Evolutionary conservation across 2,329 filamentous ascomycete genomes (phyloP), one percentile per base, ranked within the genome.

Genomic region (Colletotrichum echinochloae): DNA sequence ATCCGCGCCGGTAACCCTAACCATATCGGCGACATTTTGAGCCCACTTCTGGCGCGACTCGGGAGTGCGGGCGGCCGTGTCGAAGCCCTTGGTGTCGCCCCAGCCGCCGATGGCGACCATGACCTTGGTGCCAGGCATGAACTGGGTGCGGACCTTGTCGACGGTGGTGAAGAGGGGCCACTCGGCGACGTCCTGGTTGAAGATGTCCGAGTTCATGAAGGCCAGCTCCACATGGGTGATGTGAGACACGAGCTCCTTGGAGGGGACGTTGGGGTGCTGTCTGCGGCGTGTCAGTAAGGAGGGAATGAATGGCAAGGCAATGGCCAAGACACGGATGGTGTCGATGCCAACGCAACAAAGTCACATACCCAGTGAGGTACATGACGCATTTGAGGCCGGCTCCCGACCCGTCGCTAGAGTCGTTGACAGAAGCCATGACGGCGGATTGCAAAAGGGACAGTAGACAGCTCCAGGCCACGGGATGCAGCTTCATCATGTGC

Each of bases 81-180:
- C 85, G 75, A 93, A 94, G 0, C 91, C 91, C 8, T 79, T 77
- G 0, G 87, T 90, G 70, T 93, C 90, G 0, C 91, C 91, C 92
- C 92, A 94, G 62, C 92, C 92, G 14, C 92, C 92, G 72, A 94
- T 89, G 26, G 92, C 91, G 46, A 94, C 85, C 81, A 91, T 86
- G 28, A 94, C 79, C 74, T 91, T 90, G 26, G 90, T 90, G 33
- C 82, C 83, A 0, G 79, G 70, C 8, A 79, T 79, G 70, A 91
- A 89, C 64, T 83, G 80, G 23, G 76, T 68, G 5, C 89, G 86
- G 18, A 85, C 82, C 16, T 82, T 77, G 3, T 78, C 75, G 2
- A 90, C 82, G 1, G 82, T 83, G 4, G 84, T 87, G 74, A 90
- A 90, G 7, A 91, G 78, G 0, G 86, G 84, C 80, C 85, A 89